Evolutionary conservation across 495 filamentous ascomycete species (phyloP), one percentile per base, ranked within the genome.

Genomic region (Penicillium paradoxum): DNA sequence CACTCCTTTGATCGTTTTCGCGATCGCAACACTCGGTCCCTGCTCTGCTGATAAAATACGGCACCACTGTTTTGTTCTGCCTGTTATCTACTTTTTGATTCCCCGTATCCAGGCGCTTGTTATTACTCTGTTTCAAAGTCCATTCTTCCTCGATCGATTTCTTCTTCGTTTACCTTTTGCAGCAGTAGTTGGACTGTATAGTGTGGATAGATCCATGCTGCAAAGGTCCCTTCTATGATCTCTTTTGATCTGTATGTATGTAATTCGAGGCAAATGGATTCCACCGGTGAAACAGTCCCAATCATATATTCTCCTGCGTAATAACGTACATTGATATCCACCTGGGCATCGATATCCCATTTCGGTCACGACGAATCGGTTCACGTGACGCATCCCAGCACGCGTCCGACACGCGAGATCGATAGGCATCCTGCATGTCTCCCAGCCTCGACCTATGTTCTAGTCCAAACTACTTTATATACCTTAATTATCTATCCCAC

Each of bases 1-100:
- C 59, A 65, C 34, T 65, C 59, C 46, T 57, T 53, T n/a, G n/a
- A n/a, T n/a, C n/a, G n/a, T n/a, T n/a, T 60, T 18, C 25, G 45
- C 45, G 45, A 57, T 54, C 51, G 19, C 32, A 41, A 42, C 45
- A 52, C 33, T 57, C 34, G 33, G 46, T 55, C 49, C 49, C 57
- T 52, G 27, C 29, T 43, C 41, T 36, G 49, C 51, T 33, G 49
- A 42, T 29, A 43, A 51, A 51, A 37, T 45, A 24, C 21, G 48
- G 44, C 39, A 53, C 37, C 36, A 45, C 32, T 25, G 41, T 45
- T 27, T 17, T 24, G 49, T 29, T 42, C 22, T 33, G 17, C 36
- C 38, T 30, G 30, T 38, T 15, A 27, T 48, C 17, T 42, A 45
- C 24, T 45, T 14, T 49, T 64, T 55, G 58, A 63, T 64, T 66